Base-by-base conservation (phyloP, 2,329 filamentous ascomycete genomes). In the Ophiostoma novo-ulmi region DNA sequence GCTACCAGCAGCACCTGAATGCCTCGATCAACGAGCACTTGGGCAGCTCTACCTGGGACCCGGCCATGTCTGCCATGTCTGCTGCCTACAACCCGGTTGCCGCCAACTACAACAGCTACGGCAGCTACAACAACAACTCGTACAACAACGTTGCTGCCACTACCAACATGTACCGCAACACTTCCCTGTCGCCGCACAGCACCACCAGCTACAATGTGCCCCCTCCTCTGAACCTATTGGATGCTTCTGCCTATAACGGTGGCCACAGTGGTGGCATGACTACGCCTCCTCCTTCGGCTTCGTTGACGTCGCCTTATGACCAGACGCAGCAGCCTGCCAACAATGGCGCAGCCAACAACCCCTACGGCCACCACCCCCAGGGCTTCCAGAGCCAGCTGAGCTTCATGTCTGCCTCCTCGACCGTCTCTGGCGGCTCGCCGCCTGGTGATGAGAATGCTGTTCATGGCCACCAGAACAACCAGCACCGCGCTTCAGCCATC, bases 11-110 rank as follows among this genome's bases (percentile, higher is more conserved):
- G 74, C 85, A 87, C 72, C 77, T 87, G 71, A 81, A 81, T 64
- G 83, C 85, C 0, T 80, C 80, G 48, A 88, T 88, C 85, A 85
- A 82, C 71, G 87, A 89, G 78, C 85, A 85, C 70, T 84, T 88
- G 72, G 81, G 79, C 76, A 58, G 48, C 11, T 39, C 73, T 5
- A 63, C 71, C 17, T 74, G 74, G 74, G 72, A 74, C 39, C 67
- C 73, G 6, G 78, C 81, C 5, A 77, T 81, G 4, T 81, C 84
- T 20, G 78, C 80, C 67, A 14, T 67, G 52, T 36, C 73, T 38
- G 38, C 44, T n/a, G 70, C 71, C 10, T 70, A 63, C 44, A 70
- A 39, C 67, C 41, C 63, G 11, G 31, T 44, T 4, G 61, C 66
- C 11, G 41, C 26, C 31, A 41, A n/a, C 26, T 63, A 71, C 64